Evolutionary conservation across 192 early-diverging fungal genomes (phyloP), one percentile per base, ranked within the genome.

Genomic region (Rhizophagus clarus): DNA sequence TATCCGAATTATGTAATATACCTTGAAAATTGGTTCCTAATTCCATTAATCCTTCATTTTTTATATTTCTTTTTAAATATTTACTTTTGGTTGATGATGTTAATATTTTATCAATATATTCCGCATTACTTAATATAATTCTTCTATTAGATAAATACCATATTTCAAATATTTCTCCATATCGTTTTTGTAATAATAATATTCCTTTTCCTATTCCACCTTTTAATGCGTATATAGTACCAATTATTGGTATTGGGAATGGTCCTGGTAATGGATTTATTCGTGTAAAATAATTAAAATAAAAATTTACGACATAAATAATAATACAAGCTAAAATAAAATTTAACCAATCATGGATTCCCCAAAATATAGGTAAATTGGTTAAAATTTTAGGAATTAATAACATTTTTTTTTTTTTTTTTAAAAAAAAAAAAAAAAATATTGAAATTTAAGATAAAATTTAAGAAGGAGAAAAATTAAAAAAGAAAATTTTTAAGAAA

Each of bases 81-180:
- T 63, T 63, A 28, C 26, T 63, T 26, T 63, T 28, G 3, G n/a
- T 63, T 63, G 62, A 63, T 63, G 62, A 8, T 24, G 26, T 28
- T 26, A 63, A 63, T 9, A 63, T 28, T 12, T 63, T 63, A 26
- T 63, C 62, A n/a, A 63, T 28, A 63, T 63, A 63, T 63, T 28
- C 62, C 0, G n/a, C 62, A 26, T 63, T 63, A 28, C 62, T 9
- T 12, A 63, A 26, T n/a, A 26, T 20, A n/a, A 63, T 63, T 63
- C 10, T 28, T 26, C 62, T n/a, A 63, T 24, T 63, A 24, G n/a
- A 26, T 63, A 12, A n/a, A 63, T 26, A 6, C 10, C 26, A 63
- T 63, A 63, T 12, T 63, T 63, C 62, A 63, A 63, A 63, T 24
- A 63, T 26, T 26, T 63, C 62, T 12, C 62, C 62, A 63, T 63